These are phyloP conservation scores for Escallonia rubra DNA, from an alignment of 129 eudicot genomes.

Conservation along the genomic window DNA sequence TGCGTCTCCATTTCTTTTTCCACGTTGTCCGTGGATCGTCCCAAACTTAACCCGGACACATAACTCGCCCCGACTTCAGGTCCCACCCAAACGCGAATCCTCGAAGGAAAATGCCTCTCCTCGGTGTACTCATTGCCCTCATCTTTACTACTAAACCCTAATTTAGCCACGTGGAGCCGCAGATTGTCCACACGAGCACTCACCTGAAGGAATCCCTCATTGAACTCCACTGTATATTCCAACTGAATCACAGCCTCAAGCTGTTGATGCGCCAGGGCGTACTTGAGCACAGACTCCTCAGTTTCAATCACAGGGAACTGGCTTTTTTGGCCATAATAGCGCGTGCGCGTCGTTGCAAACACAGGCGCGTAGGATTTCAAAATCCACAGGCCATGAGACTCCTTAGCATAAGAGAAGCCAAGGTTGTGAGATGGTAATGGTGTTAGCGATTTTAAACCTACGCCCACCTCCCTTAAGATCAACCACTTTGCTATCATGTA, in stretches of 20 bases:
- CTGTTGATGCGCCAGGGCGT: conserved; percentile 85
- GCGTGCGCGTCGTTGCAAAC: conserved; percentile 43
- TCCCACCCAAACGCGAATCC: conserved; percentile 78
- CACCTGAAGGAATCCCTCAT: conserved; percentile 54
- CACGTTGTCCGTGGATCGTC: conserved; percentile 55
- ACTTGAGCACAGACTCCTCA: conserved; percentile 66
- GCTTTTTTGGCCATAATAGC: neutral
- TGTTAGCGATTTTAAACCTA: conserved; percentile 49
- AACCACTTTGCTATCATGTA: conserved; percentile 83
- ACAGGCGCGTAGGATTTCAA: conserved; percentile 73
- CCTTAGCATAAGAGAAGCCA: conserved; percentile 68
- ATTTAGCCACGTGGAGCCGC: conserved; percentile 61
- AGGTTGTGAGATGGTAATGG: conserved; percentile 30
- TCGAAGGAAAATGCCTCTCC: conserved; percentile 79
- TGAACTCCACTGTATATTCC: conserved; percentile 56
- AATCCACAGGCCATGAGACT: conserved; percentile 76
- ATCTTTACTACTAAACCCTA: conserved; percentile 51
- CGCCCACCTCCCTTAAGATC: conserved; percentile 58
- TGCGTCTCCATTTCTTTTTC: conserved; percentile 63
- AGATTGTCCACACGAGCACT: conserved; percentile 69
- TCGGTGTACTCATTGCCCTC: conserved; percentile 28
- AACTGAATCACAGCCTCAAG: conserved; percentile 72
- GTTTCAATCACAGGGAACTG: conserved; percentile 32
- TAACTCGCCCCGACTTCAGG: conserved; percentile 80
- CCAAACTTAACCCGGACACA: conserved; percentile 60